Evolutionary conservation across 345 rosid genomes (phyloP).

Genomic region (Murraya paniculata): DNA sequence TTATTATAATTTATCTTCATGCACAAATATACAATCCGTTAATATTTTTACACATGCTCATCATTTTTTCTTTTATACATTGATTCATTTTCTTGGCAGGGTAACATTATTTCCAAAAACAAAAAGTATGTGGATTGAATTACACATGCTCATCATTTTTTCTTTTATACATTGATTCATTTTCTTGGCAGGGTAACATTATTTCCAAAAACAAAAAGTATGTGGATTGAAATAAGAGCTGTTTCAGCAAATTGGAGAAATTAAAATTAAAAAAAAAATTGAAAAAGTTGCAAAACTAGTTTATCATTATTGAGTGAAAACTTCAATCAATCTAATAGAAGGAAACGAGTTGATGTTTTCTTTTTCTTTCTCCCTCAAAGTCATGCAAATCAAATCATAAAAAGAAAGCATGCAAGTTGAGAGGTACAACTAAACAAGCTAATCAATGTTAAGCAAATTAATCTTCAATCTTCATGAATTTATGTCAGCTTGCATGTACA

Average conservation of each 20-base stretch:
- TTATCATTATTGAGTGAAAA: not conserved
- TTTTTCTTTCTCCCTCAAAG: not conserved
- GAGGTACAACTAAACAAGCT: not conserved
- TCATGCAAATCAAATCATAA: not conserved
- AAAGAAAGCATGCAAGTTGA: not conserved
- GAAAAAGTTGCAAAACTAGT: too few species aligned
- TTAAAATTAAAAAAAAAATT: not conserved
- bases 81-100: not conserved
- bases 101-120: not conserved
- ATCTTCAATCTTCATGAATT: not conserved
- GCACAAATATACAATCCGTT: not conserved
- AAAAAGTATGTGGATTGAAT: not conserved
- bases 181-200: not conserved
- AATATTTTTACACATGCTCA: too few species aligned
- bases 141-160: too few species aligned
- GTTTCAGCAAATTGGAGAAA: not conserved
- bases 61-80: too few species aligned
- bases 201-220: too few species aligned
- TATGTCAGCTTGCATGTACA: not conserved
- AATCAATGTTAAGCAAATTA: not conserved
- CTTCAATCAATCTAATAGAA: not conserved
- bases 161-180: not conserved
- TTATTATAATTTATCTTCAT: not conserved
- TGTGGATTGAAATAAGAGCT: not conserved
- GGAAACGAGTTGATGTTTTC: not conserved